Evolutionary conservation across 768 basidiomycete species (phyloP), one percentile per base, ranked within the genome.

Genomic region (Pleurotus cornucopiae): DNA sequence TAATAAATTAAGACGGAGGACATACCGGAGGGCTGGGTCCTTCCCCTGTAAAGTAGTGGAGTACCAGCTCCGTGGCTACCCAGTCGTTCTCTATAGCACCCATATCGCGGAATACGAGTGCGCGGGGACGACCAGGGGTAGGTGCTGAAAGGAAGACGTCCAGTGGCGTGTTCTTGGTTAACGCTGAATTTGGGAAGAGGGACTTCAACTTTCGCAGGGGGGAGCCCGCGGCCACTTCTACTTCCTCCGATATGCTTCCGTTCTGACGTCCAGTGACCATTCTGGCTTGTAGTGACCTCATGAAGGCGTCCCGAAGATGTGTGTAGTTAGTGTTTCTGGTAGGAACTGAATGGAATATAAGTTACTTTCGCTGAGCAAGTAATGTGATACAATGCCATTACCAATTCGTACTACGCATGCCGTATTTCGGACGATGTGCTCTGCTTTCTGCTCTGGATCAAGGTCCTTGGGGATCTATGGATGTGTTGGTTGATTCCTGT

Each of bases 241-340:
- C 81, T 55, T 86, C 86, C 53, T 81, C 73, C 0, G 85, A 76
- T 7, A 92, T 68, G 0, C 72, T 70, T 6, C 78, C 82, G 13
- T 74, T 71, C 62, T 83, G 76, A 46, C 76, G 76, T 46, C 73
- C 78, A 7, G 78, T 66, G 21, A 75, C 71, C 57, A 91, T 71
- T 16, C 89, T 82, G 2, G 76, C 72, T 60, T 84, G 82, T 46
- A 94, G 68, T 13, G 89, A 80, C 44, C 91, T 81, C 68, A 92
- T 76, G 61, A 93, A 93, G 2, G 88, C 91, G 64, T 94, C 91
- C 18, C 91, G 82, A 25, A 94, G 75, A 63, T 94, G 91, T 13
- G 82, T 80, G 65, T 85, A 91, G 5, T 83, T 85, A 0, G 91
- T 93, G 37, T 77, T 78, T 7, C 91, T 80, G 2, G 88, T 89